Base-by-base conservation (phyloP, 179 eudicot species). In the Amaranthus tricolor region DNA sequence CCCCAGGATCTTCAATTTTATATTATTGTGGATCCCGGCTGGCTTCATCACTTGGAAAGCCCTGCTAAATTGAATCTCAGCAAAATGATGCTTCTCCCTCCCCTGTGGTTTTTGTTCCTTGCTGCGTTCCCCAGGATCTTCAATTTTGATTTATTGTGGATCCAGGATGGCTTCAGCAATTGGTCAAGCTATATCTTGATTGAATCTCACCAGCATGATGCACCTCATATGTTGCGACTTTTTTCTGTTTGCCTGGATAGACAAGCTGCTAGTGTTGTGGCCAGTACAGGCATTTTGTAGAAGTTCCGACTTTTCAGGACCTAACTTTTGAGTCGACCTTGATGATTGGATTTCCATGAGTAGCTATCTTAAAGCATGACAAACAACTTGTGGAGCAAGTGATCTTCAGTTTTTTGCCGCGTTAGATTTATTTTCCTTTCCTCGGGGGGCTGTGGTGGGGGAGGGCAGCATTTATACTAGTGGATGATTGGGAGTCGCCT, bases 251-350 rank as follows among this genome's bases (percentile, higher is more conserved):
- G 53, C 74, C 68, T 76, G 76, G 71, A 68, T 77, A 76, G 89
- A 74, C 73, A 76, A 72, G 84, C 88, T 81, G 87, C 91, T 76
- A 85, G 87, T 75, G 69, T 76, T 73, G 81, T 77, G 81, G 85
- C 90, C 85, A 91, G 93, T 87, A 88, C 79, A 77, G 72, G 75
- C 82, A 81, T 79, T 62, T 78, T 69, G 44, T 78, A 72, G 77
- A 74, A 74, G 64, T 74, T 62, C 52, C 58, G 78, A 62, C 63
- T 74, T 73, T 31, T 57, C 56, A 40, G 50, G 67, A 21, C 54
- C 55, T 58, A 6, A 44, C 24, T 50, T 51, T 57, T 21, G 44
- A 14, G 47, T 61, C 11, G 24, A 10, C 43, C 15, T 71, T 68
- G 68, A 67, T 62, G 31, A 40, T 72, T 68, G 62, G 70, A 47